These are phyloP conservation scores for Salvia hispanica DNA, from an alignment of 257 asterid species.

Conservation along the genomic window DNA sequence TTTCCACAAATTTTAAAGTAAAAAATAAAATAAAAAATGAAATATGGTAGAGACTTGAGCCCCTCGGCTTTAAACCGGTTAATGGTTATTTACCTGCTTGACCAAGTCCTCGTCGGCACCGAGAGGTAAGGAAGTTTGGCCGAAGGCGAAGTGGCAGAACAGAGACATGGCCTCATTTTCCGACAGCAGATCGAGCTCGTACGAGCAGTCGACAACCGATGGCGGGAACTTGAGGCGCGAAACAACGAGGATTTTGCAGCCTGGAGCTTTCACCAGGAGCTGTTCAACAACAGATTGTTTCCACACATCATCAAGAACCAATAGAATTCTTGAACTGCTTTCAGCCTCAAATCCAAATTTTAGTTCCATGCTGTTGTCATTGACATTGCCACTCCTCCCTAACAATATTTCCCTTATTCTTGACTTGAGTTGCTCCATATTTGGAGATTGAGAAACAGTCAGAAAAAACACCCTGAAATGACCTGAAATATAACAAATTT, in stretches of 20 bases:
- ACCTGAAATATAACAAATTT: conserved; percentile 44
- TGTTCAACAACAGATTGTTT: conserved; percentile 70
- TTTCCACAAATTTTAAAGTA: too few species aligned
- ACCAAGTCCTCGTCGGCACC: conserved; percentile 53
- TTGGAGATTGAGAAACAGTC: conserved; percentile 91
- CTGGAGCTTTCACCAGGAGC: conserved; percentile 55
- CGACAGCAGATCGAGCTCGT: conserved; percentile 68
- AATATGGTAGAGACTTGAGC: too few species aligned
- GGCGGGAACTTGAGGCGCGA: conserved; percentile 73
- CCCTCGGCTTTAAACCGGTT: too few species aligned
- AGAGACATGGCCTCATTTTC: conserved; percentile 76
- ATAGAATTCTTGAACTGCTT: conserved; percentile 39
- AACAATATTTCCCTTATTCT: conserved; percentile 63
- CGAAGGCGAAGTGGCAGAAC: conserved; percentile 85
- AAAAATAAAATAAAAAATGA: too few species aligned
- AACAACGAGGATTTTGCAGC: conserved; percentile 78
- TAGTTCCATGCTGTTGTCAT: conserved; percentile 23
- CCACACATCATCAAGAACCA: conserved; percentile 93
- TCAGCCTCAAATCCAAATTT: conserved; percentile 37
- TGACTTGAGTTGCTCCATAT: conserved; percentile 69
- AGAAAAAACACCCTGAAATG: conserved; percentile 70
- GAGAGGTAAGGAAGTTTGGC: conserved; percentile 58
- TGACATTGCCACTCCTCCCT: conserved; percentile 43
- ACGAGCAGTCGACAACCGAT: conserved; percentile 56
- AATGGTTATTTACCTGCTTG: conserved; percentile 52